Evolutionary conservation across 1,139 yeast species (phyloP).

Genomic region (Debaryomycetaceae sp.): DNA sequence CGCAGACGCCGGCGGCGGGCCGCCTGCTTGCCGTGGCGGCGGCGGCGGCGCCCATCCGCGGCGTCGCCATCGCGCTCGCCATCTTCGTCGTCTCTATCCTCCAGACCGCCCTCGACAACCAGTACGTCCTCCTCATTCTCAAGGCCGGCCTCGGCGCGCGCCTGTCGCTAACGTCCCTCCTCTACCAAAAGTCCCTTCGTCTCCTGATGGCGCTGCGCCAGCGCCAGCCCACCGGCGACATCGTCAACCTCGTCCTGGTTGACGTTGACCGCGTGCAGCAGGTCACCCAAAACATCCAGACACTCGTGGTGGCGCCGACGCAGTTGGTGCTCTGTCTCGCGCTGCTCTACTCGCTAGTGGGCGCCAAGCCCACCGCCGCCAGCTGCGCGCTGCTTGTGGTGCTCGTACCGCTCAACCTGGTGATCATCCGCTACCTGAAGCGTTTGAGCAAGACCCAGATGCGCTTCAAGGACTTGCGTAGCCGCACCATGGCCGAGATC

Average conservation of each 20-base stretch:
- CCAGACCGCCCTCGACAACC: conserved; percentile 46
- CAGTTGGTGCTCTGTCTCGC: conserved; percentile 49
- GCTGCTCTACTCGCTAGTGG: conserved; percentile 56
- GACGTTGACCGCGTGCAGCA: conserved; percentile 55
- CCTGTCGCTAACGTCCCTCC: conserved; percentile 45
- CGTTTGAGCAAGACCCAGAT: conserved; percentile 54
- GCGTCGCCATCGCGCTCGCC: conserved; percentile 45
- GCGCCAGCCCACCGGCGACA: conserved; percentile 51
- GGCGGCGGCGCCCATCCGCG: conserved; percentile 40
- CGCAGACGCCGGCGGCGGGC: no score
- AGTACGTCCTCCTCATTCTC: conserved; percentile 46
- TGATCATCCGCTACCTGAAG: conserved; percentile 45
- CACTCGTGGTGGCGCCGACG: conserved; percentile 56
- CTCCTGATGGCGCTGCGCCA: conserved; percentile 45
- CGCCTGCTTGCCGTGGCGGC: background rate
- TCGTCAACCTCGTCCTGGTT: conserved; percentile 54
- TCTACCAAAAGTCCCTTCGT: conserved; percentile 48
- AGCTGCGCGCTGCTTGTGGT: conserved; percentile 53
- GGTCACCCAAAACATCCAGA: conserved; percentile 48
- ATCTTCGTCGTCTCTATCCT: conserved; percentile 47
- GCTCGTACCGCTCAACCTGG: conserved; percentile 56
- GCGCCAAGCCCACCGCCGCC: conserved; percentile 52
- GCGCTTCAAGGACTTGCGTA: conserved; percentile 62
- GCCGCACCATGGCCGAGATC: conserved; percentile 55
- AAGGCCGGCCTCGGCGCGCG: conserved; percentile 51